Evolutionary conservation across 768 basidiomycete genomes (phyloP).

Genomic region (Pulveroboletus sp.): DNA sequence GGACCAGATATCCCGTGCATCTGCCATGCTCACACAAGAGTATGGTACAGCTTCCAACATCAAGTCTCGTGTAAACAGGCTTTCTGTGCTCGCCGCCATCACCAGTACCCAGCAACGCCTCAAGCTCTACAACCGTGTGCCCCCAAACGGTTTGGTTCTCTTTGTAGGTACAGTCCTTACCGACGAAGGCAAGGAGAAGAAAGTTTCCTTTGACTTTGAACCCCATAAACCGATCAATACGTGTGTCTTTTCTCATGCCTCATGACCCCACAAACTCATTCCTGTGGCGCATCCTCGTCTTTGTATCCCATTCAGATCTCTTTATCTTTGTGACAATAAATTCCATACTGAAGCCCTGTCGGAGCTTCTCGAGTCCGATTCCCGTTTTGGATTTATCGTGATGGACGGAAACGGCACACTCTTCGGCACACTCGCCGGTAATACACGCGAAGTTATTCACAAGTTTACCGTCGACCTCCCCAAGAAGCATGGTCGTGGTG

Average conservation of each 20-base stretch:
- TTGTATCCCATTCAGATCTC: constrained; percentile 54
- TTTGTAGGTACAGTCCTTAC: constrained; percentile 98
- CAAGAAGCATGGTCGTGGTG: constrained; percentile 99
- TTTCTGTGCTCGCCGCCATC: constrained; percentile 96
- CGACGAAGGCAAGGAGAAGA: constrained; percentile 99
- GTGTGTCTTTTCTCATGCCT: constrained; percentile 43
- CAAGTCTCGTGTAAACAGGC: constrained; percentile 97
- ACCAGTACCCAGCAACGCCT: constrained; percentile 97
- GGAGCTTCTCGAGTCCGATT: constrained; percentile 95
- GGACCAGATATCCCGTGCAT: constrained; percentile 94
- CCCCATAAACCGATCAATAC: constrained; percentile 99
- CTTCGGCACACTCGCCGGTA: constrained; percentile 93
- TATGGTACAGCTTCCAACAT: constrained; percentile 99
- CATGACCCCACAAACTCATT: neutral
- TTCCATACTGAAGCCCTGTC: constrained; percentile 98
- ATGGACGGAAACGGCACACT: constrained; percentile 99
- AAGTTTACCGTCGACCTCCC: constrained; percentile 99
- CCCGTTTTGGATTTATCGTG: constrained; percentile 98
- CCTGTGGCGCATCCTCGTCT: neutral
- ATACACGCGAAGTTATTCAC: constrained; percentile 95
- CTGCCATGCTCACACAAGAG: constrained; percentile 96
- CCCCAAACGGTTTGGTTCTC: constrained; percentile 94
- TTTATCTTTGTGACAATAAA: constrained; percentile 99
- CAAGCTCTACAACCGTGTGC: constrained; percentile 95
- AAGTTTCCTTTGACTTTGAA: constrained; percentile 97